These are phyloP conservation scores for Prunus fruticosa DNA, from an alignment of 306 rosid genomes.

Conservation along the genomic window DNA sequence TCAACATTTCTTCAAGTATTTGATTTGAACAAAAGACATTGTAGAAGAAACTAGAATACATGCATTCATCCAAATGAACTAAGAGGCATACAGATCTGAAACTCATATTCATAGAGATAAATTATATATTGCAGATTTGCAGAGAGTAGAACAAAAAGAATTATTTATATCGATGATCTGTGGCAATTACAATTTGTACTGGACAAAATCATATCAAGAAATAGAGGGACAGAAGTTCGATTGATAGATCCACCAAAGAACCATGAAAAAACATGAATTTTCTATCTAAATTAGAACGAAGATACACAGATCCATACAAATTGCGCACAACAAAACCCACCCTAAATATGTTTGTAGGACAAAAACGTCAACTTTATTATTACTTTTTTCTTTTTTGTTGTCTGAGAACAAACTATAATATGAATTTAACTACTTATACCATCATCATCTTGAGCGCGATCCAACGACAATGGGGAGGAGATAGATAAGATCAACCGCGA, in stretches of 20 bases:
- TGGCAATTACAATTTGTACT: not conserved
- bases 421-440: conserved; percentile 14
- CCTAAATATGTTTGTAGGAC: conserved; percentile 24
- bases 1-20: not conserved
- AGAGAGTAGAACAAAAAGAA: not conserved
- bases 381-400: not conserved
- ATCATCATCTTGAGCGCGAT: conserved; percentile 23
- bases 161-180: not conserved
- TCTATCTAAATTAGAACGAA: conserved; percentile 17
- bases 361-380: conserved; percentile 18
- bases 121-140: not conserved
- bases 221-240: not conserved
- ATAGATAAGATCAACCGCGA: conserved; percentile 36
- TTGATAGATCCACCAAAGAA: conserved; percentile 33
- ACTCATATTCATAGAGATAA: not conserved
- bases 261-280: conserved; percentile 1
- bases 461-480: not conserved
- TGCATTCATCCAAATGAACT: not conserved
- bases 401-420: conserved; percentile 1
- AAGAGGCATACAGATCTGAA: not conserved
- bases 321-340: conserved; percentile 11
- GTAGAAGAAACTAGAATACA: not conserved
- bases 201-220: not conserved
- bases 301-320: conserved; percentile 37
- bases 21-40: not conserved